phyloP scores from a whole-genome alignment of 768 basidiomycete species.

The Mycena capillaripes region DNA sequence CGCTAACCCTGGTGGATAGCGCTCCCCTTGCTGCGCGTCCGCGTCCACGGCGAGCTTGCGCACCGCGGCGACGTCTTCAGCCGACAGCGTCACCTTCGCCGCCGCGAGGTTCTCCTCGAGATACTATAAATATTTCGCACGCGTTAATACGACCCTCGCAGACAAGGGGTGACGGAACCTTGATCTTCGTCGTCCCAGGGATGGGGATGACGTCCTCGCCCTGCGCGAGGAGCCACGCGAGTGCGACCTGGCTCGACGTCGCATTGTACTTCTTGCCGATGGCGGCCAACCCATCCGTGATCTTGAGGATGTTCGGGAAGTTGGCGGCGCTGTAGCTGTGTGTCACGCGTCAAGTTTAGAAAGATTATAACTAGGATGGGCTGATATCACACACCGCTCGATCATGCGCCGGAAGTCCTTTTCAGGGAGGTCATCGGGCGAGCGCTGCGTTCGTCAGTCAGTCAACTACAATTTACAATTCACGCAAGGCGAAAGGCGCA shows the following conservation, averaged over 20 bases:
- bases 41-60: conserved; percentile 42
- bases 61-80: conserved; percentile 35
- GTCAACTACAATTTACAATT: neutral
- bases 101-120: conserved; percentile 49
- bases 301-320: conserved; percentile 57
- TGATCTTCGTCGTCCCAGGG: conserved; percentile 32
- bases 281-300: conserved; percentile 47
- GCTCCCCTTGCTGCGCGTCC: conserved; percentile 38
- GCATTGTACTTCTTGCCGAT: conserved; percentile 49
- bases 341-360: neutral
- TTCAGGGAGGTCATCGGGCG: conserved; percentile 48
- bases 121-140: conserved; percentile 32
- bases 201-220: conserved; percentile 31
- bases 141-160: neutral
- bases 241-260: conserved; percentile 26
- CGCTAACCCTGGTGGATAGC: conserved; percentile 36
- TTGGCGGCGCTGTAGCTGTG: conserved; percentile 48
- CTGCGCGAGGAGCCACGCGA: conserved; percentile 36
- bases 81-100: conserved; percentile 3
- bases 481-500: conserved; percentile 34
- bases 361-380: neutral
- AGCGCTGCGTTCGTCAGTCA: conserved; percentile 39
- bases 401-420: conserved; percentile 46
- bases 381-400: conserved; percentile 35
- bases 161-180: neutral